These are phyloP conservation scores for Magnusiomyces paraingens DNA, from an alignment of 1,139 yeast species.

Conservation along the genomic window DNA sequence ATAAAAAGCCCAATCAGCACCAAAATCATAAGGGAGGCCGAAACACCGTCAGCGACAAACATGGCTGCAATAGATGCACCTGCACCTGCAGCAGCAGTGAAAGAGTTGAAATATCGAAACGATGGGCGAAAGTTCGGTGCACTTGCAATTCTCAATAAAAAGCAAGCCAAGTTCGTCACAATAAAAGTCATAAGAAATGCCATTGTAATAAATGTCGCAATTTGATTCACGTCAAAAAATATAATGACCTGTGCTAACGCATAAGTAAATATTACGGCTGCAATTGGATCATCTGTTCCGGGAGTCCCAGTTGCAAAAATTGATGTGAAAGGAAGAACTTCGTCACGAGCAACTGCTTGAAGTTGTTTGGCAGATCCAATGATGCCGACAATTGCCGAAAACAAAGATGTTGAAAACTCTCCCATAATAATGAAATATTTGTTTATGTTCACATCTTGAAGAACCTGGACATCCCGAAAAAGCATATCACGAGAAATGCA, in stretches of 20 bases:
- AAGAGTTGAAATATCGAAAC: conserved; percentile 74
- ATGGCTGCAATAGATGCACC: conserved; percentile 67
- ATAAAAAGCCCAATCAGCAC: conserved; percentile 61
- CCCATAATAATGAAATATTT: conserved; percentile 75
- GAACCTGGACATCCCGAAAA: conserved; percentile 69
- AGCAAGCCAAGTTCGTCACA: conserved; percentile 89
- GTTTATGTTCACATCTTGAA: conserved; percentile 71
- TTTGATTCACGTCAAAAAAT: conserved; percentile 84
- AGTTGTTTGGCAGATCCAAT: conserved; percentile 90
- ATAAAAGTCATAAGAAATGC: conserved; percentile 93
- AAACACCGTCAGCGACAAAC: conserved; percentile 89
- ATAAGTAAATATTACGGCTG: conserved; percentile 72
- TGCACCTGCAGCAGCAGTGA: conserved; percentile 76
- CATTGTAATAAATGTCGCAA: conserved; percentile 94
- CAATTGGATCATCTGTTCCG: conserved; percentile 44
- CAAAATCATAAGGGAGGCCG: conserved; percentile 70
- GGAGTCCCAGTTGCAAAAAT: conserved; percentile 47
- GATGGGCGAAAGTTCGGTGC: conserved; percentile 98
- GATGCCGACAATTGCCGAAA: conserved; percentile 89
- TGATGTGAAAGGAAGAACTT: conserved; percentile 68
- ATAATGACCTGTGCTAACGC: conserved; percentile 72
- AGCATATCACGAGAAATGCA: conserved; percentile 74
- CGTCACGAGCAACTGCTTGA: conserved; percentile 86
- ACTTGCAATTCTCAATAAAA: conserved; percentile 74
- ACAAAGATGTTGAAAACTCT: conserved; percentile 80